Percentiles rank a stretch among this genome's conserved stretches.
phyloP scores from a whole-genome alignment of 208 protist genomes.

The Crithidia bombi region DNA sequence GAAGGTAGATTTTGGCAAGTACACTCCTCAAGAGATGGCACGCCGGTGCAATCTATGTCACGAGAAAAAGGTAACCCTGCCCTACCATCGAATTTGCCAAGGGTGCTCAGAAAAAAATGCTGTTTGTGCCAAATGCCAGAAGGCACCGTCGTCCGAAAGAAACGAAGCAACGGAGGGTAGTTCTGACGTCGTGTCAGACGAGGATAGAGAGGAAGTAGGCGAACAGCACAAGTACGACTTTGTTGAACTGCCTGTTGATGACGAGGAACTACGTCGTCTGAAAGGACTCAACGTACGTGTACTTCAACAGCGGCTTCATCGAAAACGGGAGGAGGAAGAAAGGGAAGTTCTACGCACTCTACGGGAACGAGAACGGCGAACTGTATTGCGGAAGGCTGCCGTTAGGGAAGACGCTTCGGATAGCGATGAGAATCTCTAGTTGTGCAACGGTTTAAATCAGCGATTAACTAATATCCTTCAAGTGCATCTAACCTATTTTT shows the following conservation, averaged over 20 bases:
- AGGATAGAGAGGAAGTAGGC: constrained; percentile 4
- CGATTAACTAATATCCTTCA: neutral
- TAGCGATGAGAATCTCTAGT: constrained; percentile 28
- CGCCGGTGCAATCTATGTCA: constrained; percentile 78
- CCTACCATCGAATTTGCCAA: constrained; percentile 90
- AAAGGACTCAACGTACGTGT: constrained; percentile 62
- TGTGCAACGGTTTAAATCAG: neutral
- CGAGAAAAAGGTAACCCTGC: constrained; percentile 53
- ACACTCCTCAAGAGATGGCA: constrained; percentile 50
- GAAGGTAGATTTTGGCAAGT: constrained; percentile 92
- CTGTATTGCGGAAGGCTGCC: constrained; percentile 41
- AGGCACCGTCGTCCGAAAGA: constrained; percentile 32
- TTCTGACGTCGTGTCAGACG: constrained; percentile 17
- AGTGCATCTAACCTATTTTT: too few relatives aligned
- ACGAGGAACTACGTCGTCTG: constrained; percentile 55
- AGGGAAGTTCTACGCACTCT: constrained; percentile 45
- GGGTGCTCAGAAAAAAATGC: constrained; percentile 42
- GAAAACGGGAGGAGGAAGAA: constrained; percentile 28
- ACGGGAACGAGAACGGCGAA: constrained; percentile 64
- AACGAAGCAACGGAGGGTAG: neutral
- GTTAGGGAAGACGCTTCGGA: constrained; percentile 16
- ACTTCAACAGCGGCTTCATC: constrained; percentile 41
- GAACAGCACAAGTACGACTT: constrained; percentile 57
- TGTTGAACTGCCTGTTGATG: constrained; percentile 50
- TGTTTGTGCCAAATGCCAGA: constrained; percentile 90